Conservation (phyloP, 495 filamentous ascomycete genomes). For the Penicillium odoratum region DNA sequence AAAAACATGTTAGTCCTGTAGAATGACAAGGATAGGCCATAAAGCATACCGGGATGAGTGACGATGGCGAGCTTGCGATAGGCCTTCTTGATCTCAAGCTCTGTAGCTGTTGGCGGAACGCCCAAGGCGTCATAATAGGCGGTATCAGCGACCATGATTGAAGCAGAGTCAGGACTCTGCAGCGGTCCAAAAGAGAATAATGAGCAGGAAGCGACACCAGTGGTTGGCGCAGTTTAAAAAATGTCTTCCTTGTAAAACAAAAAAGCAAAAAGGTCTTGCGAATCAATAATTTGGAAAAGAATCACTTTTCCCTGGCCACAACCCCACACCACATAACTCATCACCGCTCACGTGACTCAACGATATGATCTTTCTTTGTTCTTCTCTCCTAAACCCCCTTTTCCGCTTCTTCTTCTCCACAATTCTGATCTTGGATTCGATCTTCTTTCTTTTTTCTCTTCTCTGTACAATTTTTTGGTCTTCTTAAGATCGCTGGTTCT, state of each 20-base stretch:
- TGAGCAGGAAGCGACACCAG: neutral
- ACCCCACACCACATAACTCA: neutral
- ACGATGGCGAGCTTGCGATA: conserved; percentile 93
- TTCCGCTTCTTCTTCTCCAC: conserved; percentile 4
- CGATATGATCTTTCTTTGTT: conserved; percentile 1
- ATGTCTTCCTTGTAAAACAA: neutral
- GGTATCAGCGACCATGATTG: conserved; percentile 78
- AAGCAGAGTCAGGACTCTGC: conserved; percentile 2
- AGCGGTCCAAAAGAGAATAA: neutral
- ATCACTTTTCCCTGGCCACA: conserved; percentile 7
- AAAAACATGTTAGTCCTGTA: neutral
- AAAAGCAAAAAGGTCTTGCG: neutral
- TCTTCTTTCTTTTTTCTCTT: conserved; percentile 7
- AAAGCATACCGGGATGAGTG: conserved; percentile 61
- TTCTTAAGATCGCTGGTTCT: conserved; percentile 1
- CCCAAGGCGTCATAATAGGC: conserved; percentile 88
- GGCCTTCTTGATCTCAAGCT: conserved; percentile 99
- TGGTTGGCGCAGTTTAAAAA: neutral
- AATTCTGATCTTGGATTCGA: conserved; percentile 8
- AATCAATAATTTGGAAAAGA: neutral
- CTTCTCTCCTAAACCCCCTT: conserved; percentile 9
- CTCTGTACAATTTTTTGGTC: conserved; percentile 8
- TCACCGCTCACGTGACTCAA: conserved; percentile 2
- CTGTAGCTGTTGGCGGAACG: conserved; percentile 83
- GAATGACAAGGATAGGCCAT: neutral